Percentiles rank a stretch among this genome's conserved stretches.
Evolutionary conservation across 2,329 filamentous ascomycete species (phyloP).

Genomic region (Plectosphaerella sp.): DNA sequence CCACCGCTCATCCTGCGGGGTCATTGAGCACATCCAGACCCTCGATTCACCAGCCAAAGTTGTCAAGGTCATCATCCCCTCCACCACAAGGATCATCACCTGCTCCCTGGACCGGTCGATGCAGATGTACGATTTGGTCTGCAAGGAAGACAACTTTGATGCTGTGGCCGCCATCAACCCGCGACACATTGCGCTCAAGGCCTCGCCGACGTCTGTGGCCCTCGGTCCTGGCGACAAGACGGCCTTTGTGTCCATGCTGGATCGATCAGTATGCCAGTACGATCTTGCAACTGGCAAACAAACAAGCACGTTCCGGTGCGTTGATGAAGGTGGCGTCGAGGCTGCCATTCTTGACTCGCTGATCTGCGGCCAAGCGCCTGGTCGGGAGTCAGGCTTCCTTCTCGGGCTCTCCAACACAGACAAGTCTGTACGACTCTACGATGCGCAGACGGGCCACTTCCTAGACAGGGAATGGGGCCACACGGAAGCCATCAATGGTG

Average conservation of each 20-base stretch:
- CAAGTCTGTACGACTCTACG: constrained; percentile 90
- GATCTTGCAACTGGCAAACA: constrained; percentile 65
- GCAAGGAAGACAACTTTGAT: constrained; percentile 59
- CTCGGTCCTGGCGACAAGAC: constrained; percentile 58
- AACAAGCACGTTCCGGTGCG: constrained; percentile 72
- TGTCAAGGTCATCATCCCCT: constrained; percentile 67
- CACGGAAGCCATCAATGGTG: constrained; percentile 86
- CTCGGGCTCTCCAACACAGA: constrained; percentile 91
- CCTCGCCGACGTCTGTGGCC: constrained; percentile 81
- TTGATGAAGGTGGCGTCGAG: constrained; percentile 75
- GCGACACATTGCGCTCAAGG: constrained; percentile 75
- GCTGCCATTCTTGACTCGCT: constrained; percentile 80
- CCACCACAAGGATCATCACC: constrained; percentile 72
- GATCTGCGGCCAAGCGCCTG: constrained; percentile 54
- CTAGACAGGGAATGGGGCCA: constrained; percentile 92
- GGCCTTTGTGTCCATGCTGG: constrained; percentile 55
- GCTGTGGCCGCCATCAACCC: constrained; percentile 72
- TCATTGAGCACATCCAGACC: constrained; percentile 80
- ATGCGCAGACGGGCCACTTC: constrained; percentile 69
- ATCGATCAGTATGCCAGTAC: constrained; percentile 57
- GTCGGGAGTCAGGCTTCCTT: constrained; percentile 59
- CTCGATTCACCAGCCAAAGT: constrained; percentile 90
- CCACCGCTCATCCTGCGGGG: constrained; percentile 47
- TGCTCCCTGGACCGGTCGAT: constrained; percentile 85
- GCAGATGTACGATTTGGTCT: constrained; percentile 74